Base-by-base conservation (phyloP, 305 asterid genomes). In the Solanum aculeatissimum region DNA sequence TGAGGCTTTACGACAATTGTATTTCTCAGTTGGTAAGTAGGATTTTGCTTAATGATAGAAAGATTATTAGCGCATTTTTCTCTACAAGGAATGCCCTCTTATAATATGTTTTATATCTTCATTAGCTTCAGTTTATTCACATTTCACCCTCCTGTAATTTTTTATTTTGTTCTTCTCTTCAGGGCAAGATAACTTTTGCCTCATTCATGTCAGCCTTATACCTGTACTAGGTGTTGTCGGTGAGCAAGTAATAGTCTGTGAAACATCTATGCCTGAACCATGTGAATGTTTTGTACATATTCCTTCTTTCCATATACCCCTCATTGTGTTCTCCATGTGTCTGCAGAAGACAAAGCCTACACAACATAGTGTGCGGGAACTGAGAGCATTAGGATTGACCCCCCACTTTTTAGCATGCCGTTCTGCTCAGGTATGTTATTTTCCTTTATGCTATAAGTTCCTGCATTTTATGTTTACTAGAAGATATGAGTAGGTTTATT, bases 221-320 rank as follows among this genome's bases (percentile, higher is more conserved):
- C 87, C 85, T 47, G 89, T 87, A 57, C 83, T 87, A 54, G 63
- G 83, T 87, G 89, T 87, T 42, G 89, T 87, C 83, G 89, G 89
- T 70, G 89, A 87, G 85, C 89, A 85, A 78, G 89, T 87, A 77
- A 78, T 78, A 74, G 66, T 83, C 65, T 38, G 27, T 53, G 16
- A 11, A 78, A 51, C 66, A 18, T 78, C 18, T 25, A 19, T 63
- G 54, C 49, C 62, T 78, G 29, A 78, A 66, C 69, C 25, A 14
- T 66, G 21, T 68, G 80, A n/a, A 43, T 53, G 38, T 57, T 69
- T 38, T 27, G 1, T 51, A 58, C 38, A 84, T 53, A n/a, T 78
- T 78, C 47, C 29, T 19, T 53, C 66, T 78, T 82, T 62, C 84
- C 62, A 19, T 63, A 14, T 35, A 63, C 19, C 55, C 23, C 23